phyloP scores from a whole-genome alignment of 1,139 yeast species.

The Saccharomyces hybrid region DNA sequence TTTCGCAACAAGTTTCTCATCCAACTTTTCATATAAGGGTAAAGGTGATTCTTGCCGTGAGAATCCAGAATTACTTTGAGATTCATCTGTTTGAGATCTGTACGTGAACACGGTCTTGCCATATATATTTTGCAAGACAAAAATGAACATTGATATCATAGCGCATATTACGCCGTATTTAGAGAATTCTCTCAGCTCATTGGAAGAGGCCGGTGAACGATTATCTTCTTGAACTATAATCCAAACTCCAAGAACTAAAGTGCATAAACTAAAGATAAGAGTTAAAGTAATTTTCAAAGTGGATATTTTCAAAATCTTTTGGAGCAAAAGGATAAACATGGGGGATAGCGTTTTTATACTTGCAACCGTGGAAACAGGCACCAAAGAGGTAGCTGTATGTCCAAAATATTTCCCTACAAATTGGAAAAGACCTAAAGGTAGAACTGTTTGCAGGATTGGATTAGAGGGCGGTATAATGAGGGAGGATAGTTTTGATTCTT shows the following conservation, averaged over 20 bases:
- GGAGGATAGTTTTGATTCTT: neutral
- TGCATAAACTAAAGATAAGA: conserved; percentile 60
- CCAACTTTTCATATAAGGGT: conserved; percentile 10
- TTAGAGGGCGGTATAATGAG: conserved; percentile 32
- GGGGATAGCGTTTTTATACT: conserved; percentile 92
- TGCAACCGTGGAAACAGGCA: conserved; percentile 90
- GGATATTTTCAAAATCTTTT: conserved; percentile 54
- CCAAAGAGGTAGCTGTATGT: conserved; percentile 81
- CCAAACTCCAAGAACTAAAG: conserved; percentile 33
- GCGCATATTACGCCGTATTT: conserved; percentile 69
- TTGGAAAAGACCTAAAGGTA: conserved; percentile 91
- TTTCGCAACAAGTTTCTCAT: conserved; percentile 2
- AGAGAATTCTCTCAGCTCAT: conserved; percentile 33
- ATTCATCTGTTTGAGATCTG: conserved; percentile 16
- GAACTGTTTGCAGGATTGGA: conserved; percentile 56
- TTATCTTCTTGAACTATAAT: conserved; percentile 30
- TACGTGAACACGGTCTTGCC: conserved; percentile 78
- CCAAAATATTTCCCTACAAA: conserved; percentile 85
- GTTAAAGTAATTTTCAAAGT: conserved; percentile 54
- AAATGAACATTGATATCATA: conserved; percentile 70
- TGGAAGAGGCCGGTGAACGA: conserved; percentile 2
- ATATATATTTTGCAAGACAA: conserved; percentile 87
- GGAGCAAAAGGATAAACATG: conserved; percentile 69
- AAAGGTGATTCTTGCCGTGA: conserved; percentile 12
- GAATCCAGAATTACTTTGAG: neutral